Base-by-base conservation (phyloP, 1,284 basidiomycete genomes). In the Cutaneotrichosporon curvatum region DNA sequence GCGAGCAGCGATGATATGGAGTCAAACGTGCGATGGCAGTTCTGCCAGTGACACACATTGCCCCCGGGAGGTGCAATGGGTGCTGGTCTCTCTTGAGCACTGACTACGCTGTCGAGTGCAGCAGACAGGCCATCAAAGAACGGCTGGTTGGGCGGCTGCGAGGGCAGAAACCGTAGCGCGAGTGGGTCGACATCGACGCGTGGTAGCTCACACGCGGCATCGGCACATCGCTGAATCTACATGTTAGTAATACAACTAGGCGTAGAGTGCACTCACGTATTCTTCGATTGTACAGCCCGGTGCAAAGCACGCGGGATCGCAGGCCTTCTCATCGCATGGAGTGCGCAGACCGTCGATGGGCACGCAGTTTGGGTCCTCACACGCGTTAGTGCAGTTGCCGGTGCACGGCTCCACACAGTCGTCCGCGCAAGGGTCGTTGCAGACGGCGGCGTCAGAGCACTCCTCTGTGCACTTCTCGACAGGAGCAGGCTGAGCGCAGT, bases 1-100 rank as follows among this genome's bases (percentile, higher is more conserved):
- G 65, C 63, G 0, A 75, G 63, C 1, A 79, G 65, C 45, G 72
- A 71, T 11, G 73, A 70, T 45, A 74, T 70, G 3, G 71, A 68
- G 19, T 59, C 53, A 52, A 76, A 76, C 8, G 67, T 57, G 10
- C 66, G 58, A 40, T 73, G 67, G 56, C 74, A 76, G 46, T 72
- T 71, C 25, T 68, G 63, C 74, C 74, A 76, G 47, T 72, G 71
- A 49, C 74, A 76, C 20, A 66, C 50, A 28, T 60, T 28, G 25
- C 25, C 25, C 12, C 25, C 25, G 25, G 25, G 25, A 7, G 25
- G 25, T 28, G 12, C 25, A 28, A 28, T 7, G 7, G 25, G 25
- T 12, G 12, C 25, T 12, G 25, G 25, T 12, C 12, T 28, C 8
- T 28, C 25, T 12, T 28, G 25, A 7, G 8, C 25, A 12, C 25